A percentile compares a stretch with the other conserved stretches of the same genome.
Evolutionary conservation across 805 yeast species (phyloP).

Genomic region (Dipodascopsis uninucleata): DNA sequence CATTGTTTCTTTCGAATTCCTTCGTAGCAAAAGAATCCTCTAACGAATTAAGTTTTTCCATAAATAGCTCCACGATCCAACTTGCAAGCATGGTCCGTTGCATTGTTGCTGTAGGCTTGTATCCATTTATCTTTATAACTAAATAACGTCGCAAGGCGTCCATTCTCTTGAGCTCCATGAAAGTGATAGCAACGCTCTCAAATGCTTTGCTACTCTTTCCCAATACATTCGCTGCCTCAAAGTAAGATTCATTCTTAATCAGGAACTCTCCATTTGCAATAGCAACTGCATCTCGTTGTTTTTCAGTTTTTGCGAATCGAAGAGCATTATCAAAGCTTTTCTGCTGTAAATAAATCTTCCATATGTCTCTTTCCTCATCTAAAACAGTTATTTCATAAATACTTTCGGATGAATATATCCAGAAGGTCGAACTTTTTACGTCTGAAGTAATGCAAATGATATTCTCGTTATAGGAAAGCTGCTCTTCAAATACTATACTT

Average conservation of each 20-base stretch:
- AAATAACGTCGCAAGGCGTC: slow-evolving; percentile 50
- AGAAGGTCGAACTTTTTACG: slow-evolving; percentile 53
- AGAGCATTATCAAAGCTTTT: slow-evolving; percentile 65
- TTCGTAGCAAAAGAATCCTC: slow-evolving; percentile 39
- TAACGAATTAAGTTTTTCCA: slow-evolving; percentile 45
- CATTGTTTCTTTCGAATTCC: slow-evolving; percentile 21
- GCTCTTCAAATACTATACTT: slow-evolving; percentile 44
- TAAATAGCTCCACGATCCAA: slow-evolving; percentile 61
- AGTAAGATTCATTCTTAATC: slow-evolving; percentile 35
- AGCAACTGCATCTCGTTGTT: slow-evolving; percentile 48
- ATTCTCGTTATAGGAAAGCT: slow-evolving; percentile 39
- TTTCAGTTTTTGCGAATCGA: slow-evolving; percentile 40
- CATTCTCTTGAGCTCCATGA: slow-evolving; percentile 44
- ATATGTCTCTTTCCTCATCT: slow-evolving; percentile 68
- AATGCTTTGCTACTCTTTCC: slow-evolving; percentile 65
- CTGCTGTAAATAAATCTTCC: slow-evolving; percentile 59
- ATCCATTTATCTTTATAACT: slow-evolving; percentile 39
- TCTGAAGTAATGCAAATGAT: slow-evolving; percentile 52
- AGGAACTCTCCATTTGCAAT: slow-evolving; percentile 53
- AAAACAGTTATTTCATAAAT: slow-evolving; percentile 70
- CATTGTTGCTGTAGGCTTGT: slow-evolving; percentile 33
- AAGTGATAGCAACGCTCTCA: slow-evolving; percentile 61
- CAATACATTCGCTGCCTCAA: slow-evolving; percentile 48
- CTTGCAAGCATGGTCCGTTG: slow-evolving; percentile 54
- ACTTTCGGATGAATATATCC: slow-evolving; percentile 62